Percentiles rank a stretch among this genome's conserved stretches.
Conservation (phyloP, 2,329 filamentous ascomycete species). For the Fusarium sambucinum region DNA sequence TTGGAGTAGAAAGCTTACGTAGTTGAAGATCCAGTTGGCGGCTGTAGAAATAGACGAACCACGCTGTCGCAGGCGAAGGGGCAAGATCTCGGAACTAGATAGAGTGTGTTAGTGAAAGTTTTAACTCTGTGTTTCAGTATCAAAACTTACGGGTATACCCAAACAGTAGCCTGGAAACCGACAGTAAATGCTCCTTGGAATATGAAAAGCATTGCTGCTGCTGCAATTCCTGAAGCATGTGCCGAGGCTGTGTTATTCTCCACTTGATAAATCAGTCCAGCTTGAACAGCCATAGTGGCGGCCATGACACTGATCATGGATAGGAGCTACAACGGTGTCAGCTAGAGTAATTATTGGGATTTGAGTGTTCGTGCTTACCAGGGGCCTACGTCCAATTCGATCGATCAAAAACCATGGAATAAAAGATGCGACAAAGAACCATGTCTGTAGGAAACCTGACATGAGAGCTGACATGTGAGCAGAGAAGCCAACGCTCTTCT, state of each 20-base stretch:
- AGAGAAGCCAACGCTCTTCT: conserved; percentile 58
- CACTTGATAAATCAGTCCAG: conserved; percentile 57
- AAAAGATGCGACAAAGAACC: conserved; percentile 56
- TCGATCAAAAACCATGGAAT: conserved; percentile 51
- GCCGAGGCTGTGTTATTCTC: conserved; percentile 52
- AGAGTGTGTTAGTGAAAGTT: background rate
- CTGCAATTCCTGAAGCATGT: conserved; percentile 53
- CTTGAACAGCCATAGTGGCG: conserved; percentile 56
- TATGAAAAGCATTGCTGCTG: conserved; percentile 57
- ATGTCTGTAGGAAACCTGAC: conserved; percentile 65
- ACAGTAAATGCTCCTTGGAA: conserved; percentile 57
- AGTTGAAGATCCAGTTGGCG: conserved; percentile 53
- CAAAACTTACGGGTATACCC: conserved; percentile 48
- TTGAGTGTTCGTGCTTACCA: background rate
- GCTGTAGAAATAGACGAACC: conserved; percentile 52
- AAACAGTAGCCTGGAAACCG: conserved; percentile 54
- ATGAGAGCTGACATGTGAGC: conserved; percentile 62
- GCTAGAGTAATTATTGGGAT: rapidly evolving
- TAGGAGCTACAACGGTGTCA: conserved; percentile 46
- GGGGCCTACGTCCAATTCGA: conserved; percentile 34
- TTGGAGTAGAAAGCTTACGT: conserved; percentile 36
- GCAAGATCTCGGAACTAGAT: conserved; percentile 51
- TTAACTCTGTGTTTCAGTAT: rapidly evolving
- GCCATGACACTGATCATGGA: conserved; percentile 58
- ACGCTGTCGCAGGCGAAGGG: conserved; percentile 49